These are phyloP conservation scores for Incumbomyces delicatus DNA, from an alignment of 2,329 filamentous ascomycete genomes.

Conservation along the genomic window DNA sequence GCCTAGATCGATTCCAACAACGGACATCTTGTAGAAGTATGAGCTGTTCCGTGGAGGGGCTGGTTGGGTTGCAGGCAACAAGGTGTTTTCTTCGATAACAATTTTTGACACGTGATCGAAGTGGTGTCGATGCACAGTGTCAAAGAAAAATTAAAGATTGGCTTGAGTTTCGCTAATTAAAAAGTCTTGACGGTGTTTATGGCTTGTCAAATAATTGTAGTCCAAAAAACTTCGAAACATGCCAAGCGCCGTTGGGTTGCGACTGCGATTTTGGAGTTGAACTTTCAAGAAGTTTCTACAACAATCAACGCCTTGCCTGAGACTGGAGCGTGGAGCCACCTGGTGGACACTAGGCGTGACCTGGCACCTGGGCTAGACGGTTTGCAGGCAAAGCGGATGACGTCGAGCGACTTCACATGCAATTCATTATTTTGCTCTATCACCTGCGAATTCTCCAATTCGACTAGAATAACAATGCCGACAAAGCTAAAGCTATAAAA, in stretches of 20 bases:
- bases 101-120: slow-evolving; percentile 3
- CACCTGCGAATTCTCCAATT: no score
- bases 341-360: no score
- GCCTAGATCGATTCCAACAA: slow-evolving; percentile 84
- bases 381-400: no score
- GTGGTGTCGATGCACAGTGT: no score
- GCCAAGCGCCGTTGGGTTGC: slow-evolving; percentile 7
- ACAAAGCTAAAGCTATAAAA: no score
- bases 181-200: no score
- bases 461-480: no score
- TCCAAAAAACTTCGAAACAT: not conserved
- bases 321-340: not conserved
- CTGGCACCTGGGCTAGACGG: not conserved
- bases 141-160: no score
- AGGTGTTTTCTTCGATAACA: not conserved
- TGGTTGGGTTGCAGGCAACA: not conserved
- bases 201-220: no score
- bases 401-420: no score
- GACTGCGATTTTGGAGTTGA: slow-evolving; percentile 3
- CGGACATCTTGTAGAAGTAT: slow-evolving; percentile 39
- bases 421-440: no score
- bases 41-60: not conserved
- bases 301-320: slow-evolving; percentile 2
- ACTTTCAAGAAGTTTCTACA: slow-evolving; percentile 10
- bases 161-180: no score